Evolutionary conservation across 179 eudicot genomes (phyloP).

Genomic region (Monotropa hypopitys): DNA sequence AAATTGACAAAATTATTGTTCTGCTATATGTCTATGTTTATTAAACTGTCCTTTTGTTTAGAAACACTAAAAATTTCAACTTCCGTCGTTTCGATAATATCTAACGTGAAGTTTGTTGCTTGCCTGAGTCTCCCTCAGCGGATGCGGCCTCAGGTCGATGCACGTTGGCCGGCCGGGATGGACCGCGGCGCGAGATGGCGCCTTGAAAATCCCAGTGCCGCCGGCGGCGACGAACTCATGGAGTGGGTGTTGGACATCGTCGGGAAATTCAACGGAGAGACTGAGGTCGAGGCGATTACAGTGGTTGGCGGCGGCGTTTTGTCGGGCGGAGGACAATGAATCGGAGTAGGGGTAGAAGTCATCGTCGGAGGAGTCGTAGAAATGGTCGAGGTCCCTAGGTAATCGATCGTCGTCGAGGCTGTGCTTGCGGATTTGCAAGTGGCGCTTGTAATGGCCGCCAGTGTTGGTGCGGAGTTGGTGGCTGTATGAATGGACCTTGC

Average conservation of each 20-base stretch:
- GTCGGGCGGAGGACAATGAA: neutral
- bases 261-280: conserved; percentile 1
- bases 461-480: conserved; percentile 43
- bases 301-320: neutral
- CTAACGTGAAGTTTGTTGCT: neutral
- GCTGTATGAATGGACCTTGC: conserved; percentile 44
- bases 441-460: conserved; percentile 18
- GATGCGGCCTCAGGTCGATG: conserved; percentile 88
- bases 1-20: neutral
- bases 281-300: neutral
- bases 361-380: conserved; percentile 22
- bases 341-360: conserved; percentile 26
- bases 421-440: conserved; percentile 42
- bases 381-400: conserved; percentile 5
- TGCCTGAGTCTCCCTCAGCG: conserved; percentile 75
- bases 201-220: conserved; percentile 48
- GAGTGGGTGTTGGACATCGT: conserved; percentile 17
- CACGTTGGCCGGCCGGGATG: conserved; percentile 74
- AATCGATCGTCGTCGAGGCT: conserved; percentile 47
- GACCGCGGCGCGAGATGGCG: conserved; percentile 60
- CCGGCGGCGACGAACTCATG: conserved; percentile 51
- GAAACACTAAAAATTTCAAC: too few species aligned
- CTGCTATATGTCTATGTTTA: too few species aligned
- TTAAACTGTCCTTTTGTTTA: too few species aligned
- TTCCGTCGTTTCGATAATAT: too few species aligned